Evolutionary conservation across 495 filamentous ascomycete species (phyloP).

Genomic region (Penicillium atrosanguineum): DNA sequence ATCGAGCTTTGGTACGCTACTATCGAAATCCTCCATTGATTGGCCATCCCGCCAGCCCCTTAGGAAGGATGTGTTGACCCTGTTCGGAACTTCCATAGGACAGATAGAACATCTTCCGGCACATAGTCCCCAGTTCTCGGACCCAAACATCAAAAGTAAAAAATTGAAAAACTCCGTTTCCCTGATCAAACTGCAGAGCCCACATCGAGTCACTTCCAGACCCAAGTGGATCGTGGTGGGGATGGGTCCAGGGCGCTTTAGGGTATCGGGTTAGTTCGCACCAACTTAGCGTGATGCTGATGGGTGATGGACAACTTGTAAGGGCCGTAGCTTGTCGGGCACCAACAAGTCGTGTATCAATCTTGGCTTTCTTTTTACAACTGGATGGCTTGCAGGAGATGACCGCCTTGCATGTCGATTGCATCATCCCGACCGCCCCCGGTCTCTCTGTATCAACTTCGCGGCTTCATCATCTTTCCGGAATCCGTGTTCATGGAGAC

Average conservation of each 20-base stretch:
- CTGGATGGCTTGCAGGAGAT: slow-evolving; percentile 20
- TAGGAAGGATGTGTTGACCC: neutral
- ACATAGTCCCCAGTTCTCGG: neutral
- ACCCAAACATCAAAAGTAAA: neutral
- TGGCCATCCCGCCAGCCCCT: slow-evolving; percentile 5
- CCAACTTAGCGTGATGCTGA: slow-evolving; percentile 3
- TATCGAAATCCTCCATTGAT: slow-evolving; percentile 7
- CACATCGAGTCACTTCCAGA: slow-evolving; percentile 5
- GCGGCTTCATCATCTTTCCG: neutral
- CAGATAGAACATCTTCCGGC: neutral
- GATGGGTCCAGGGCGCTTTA: slow-evolving; percentile 8
- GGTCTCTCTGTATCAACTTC: slow-evolving; percentile 1
- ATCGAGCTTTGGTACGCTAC: slow-evolving; percentile 22
- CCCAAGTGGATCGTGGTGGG: slow-evolving; percentile 10
- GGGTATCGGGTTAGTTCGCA: slow-evolving; percentile 14
- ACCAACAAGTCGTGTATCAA: slow-evolving; percentile 4
- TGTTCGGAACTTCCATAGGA: neutral
- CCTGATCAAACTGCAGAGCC: neutral
- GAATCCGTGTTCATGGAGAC: neutral
- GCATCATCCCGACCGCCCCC: slow-evolving; percentile 13
- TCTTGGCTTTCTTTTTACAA: slow-evolving; percentile 10
- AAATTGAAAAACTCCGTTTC: neutral
- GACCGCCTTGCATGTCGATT: slow-evolving; percentile 16
- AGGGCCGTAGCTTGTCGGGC: slow-evolving; percentile 4
- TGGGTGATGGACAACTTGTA: slow-evolving; percentile 5